Base-by-base conservation (phyloP, 352 stramenopile genomes). In the Thalassiosira sp. region DNA sequence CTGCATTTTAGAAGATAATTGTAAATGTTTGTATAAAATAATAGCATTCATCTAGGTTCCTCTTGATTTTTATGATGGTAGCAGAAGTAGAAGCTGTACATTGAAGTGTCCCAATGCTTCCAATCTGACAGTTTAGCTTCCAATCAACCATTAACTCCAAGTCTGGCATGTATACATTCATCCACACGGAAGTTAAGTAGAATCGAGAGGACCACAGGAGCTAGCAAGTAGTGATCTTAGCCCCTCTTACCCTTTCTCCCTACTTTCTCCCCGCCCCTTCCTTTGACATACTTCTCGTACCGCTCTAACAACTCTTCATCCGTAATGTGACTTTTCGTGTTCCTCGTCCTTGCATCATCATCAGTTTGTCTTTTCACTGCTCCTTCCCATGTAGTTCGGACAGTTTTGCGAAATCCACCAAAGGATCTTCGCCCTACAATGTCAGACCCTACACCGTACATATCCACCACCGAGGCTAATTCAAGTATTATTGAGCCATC, bases 381-480 rank as follows among this genome's bases (percentile, higher is more conserved):
- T 20, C 64, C 42, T 45, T 83, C 79, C 79, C 79, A 92, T 57
- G 81, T 86, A 46, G 65, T 57, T 64, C 77, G 42, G 22, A 87
- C 72, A 13, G 54, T 31, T 62, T 76, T 72, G 64, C 87, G 82
- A 62, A 89, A 90, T 8, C 72, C 72, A 40, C 77, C 77, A 68
- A 90, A 92, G 8, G 86, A 92, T 61, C 86, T 49, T 71, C 86
- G 56, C 7, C 86, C 86, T 40, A 89, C 78, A n/a, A 91, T 56
- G n/a, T 78, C 62, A 11, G 72, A 74, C 42, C 74, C 28, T 40
- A 79, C 53, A 5, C 83, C 85, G 62, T 89, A 86, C 77, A 91
- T 89, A 52, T 90, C 82, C 3, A 59, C 48, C 15, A 71, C 45
- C 22, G 72, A 72, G 5, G 77, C 77, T n/a, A 75, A 33, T 58